Evolutionary conservation across 345 rosid species (phyloP).

Genomic region (Punica granatum): DNA sequence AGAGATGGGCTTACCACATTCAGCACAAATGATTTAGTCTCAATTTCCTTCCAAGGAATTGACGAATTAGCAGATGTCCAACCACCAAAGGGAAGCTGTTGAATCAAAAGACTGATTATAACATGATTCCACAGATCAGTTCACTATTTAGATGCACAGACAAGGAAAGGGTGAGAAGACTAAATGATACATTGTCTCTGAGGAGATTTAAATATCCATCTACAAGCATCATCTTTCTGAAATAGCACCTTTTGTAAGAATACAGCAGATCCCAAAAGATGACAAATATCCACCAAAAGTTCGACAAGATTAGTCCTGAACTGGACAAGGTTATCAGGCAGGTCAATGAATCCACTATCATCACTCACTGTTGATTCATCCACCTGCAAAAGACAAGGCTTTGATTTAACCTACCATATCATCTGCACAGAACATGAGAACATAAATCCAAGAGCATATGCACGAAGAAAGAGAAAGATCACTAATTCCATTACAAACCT

Average conservation of each 20-base stretch:
- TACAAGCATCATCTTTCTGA: not conserved
- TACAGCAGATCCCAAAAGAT: constrained; percentile 53
- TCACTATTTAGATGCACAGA: not conserved
- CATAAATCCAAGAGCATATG: not conserved
- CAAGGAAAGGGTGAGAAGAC: not conserved
- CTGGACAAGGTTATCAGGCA: constrained; percentile 82
- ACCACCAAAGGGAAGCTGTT: constrained; percentile 63
- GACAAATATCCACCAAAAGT: constrained; percentile 86
- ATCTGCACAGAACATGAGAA: not conserved
- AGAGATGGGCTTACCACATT: constrained; percentile 51
- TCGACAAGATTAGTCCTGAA: constrained; percentile 84
- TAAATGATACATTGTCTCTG: not conserved
- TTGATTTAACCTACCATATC: not conserved
- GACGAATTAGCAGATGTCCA: constrained; percentile 48
- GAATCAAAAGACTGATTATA: constrained; percentile 7
- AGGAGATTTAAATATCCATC: not conserved
- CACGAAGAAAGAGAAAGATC: not conserved
- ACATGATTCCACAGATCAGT: constrained; percentile 4
- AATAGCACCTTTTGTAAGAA: constrained; percentile 62
- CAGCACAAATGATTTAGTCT: constrained; percentile 69
- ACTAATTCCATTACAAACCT: constrained; percentile 35
- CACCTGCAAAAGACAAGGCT: constrained; percentile 41
- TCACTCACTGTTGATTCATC: constrained; percentile 65
- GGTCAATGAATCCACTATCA: constrained; percentile 44
- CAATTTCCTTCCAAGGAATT: constrained; percentile 79